Conservation (phyloP, 257 asterid species). For the Capsicum rhomboideum region DNA sequence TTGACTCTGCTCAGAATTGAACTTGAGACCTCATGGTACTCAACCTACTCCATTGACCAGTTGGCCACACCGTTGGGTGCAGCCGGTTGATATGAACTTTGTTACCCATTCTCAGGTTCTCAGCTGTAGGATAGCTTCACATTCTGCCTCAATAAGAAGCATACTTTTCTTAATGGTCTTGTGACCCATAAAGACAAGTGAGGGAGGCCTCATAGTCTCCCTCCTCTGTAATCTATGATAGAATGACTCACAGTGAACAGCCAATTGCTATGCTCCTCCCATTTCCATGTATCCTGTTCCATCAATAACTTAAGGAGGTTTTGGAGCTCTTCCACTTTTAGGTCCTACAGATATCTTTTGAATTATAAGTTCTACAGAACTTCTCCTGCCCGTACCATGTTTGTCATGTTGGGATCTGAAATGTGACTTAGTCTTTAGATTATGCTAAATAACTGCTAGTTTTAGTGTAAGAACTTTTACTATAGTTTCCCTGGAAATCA, state of each 20-base stretch:
- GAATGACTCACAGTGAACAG: background rate
- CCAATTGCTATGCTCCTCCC: background rate
- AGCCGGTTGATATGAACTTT: background rate
- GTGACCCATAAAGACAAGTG: background rate
- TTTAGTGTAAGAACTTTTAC: background rate
- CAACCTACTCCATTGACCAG: too few relatives aligned
- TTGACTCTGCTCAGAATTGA: too few relatives aligned
- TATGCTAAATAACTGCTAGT: background rate
- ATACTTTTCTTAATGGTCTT: background rate
- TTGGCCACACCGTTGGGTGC: too few relatives aligned
- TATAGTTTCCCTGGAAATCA: background rate
- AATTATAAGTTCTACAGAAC: background rate
- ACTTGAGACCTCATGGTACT: too few relatives aligned
- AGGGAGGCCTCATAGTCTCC: background rate
- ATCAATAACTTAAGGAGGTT: background rate
- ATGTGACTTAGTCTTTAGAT: background rate
- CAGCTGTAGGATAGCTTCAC: background rate
- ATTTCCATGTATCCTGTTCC: background rate
- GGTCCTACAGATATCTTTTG: background rate
- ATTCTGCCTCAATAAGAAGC: background rate
- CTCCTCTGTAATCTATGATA: background rate
- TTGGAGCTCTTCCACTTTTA: background rate
- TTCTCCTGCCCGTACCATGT: background rate
- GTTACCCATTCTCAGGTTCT: background rate
- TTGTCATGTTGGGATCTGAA: background rate